Evolutionary conservation across 352 stramenopile genomes (phyloP).

Genomic region (Phytophthora cactorum): DNA sequence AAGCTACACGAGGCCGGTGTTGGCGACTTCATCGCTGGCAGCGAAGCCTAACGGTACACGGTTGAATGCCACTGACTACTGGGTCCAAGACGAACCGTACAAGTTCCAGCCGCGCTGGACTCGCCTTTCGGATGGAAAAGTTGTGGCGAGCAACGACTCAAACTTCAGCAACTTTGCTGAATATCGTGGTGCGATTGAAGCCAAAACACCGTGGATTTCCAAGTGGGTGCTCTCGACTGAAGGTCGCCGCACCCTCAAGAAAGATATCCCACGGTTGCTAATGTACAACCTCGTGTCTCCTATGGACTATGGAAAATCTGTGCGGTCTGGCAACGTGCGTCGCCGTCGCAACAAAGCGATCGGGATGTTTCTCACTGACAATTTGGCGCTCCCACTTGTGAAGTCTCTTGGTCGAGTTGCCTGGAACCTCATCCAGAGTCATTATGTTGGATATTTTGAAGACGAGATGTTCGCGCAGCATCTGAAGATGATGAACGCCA

Average conservation of each 20-base stretch:
- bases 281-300: conserved; percentile 65
- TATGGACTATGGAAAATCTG: conserved; percentile 44
- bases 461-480: conserved; percentile 34
- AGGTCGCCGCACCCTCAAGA: conserved; percentile 37
- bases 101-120: conserved; percentile 44
- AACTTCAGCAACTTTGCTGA: conserved; percentile 19
- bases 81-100: conserved; percentile 57
- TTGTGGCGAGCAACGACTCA: conserved; percentile 37
- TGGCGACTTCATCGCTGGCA: neutral
- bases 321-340: conserved; percentile 41
- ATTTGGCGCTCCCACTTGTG: conserved; percentile 43
- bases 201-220: conserved; percentile 39
- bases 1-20: conserved; percentile 2
- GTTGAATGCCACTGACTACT: conserved; percentile 42
- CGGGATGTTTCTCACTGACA: conserved; percentile 46
- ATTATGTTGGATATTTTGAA: conserved; percentile 53
- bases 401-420: conserved; percentile 39
- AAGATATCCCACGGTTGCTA: conserved; percentile 35
- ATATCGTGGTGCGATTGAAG: conserved; percentile 26
- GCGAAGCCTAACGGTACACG: neutral
- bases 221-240: conserved; percentile 40
- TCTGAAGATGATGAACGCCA: conserved; percentile 47
- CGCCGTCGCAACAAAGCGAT: conserved; percentile 42
- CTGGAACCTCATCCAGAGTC: conserved; percentile 39
- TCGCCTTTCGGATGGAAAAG: conserved; percentile 48